These are phyloP conservation scores for Calycina herbarum DNA, from an alignment of 2,329 filamentous ascomycete genomes.

Conservation along the genomic window DNA sequence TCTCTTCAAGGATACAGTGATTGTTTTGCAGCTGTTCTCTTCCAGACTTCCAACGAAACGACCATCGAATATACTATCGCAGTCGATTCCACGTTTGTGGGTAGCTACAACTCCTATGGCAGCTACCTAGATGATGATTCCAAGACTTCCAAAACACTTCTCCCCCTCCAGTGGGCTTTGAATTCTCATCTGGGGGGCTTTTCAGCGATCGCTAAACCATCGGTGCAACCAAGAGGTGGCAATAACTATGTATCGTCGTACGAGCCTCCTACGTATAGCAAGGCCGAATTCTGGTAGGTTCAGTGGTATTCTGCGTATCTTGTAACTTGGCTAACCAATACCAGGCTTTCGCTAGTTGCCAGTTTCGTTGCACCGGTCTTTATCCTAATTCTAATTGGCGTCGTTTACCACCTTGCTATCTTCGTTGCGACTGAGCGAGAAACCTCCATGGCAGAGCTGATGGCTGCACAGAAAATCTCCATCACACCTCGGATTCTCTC, in stretches of 20 bases:
- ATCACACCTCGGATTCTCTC: conserved; percentile 29
- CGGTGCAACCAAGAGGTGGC: conserved; percentile 24
- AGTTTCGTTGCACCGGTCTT: conserved; percentile 29
- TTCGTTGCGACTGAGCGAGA: conserved; percentile 33
- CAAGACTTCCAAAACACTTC: conserved; percentile 14
- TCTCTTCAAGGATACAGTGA: conserved; percentile 25
- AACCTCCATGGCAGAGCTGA: conserved; percentile 29
- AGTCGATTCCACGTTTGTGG: conserved; percentile 19
- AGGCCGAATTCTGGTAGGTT: conserved; percentile 13
- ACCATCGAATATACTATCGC: conserved; percentile 30
- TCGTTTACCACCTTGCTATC: conserved; percentile 31
- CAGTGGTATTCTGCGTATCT: background rate
- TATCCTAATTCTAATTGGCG: conserved; percentile 32
- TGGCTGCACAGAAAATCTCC: conserved; percentile 32
- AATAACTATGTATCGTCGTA: conserved; percentile 14
- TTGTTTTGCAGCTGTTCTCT: conserved; percentile 31
- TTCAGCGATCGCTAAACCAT: conserved; percentile 22
- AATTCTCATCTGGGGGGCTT: conserved; percentile 28
- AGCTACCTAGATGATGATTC: conserved; percentile 22
- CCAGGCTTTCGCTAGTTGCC: conserved; percentile 24
- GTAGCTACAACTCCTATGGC: conserved; percentile 3
- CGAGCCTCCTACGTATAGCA: background rate
- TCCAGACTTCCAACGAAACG: conserved; percentile 29
- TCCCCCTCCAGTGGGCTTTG: conserved; percentile 31
- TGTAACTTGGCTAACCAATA: background rate